Conservation (phyloP, 768 basidiomycete genomes). For the Sarcodon aspratus region DNA sequence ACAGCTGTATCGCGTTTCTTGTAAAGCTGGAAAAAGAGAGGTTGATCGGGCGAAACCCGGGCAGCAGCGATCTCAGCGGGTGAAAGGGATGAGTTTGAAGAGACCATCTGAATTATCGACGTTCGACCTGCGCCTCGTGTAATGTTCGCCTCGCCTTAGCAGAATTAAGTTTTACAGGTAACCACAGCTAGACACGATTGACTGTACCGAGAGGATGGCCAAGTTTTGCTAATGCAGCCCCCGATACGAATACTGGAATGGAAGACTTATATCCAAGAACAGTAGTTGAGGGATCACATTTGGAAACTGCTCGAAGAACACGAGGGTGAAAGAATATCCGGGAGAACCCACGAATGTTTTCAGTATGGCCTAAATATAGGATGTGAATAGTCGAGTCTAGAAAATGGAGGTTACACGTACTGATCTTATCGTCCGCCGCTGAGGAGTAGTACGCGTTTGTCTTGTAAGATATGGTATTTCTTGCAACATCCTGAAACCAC, state of each 20-base stretch:
- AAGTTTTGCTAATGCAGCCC: constrained; percentile 73
- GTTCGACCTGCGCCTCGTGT: constrained; percentile 54
- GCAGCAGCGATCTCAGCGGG: constrained; percentile 49
- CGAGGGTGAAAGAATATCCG: constrained; percentile 84
- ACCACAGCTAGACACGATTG: background rate
- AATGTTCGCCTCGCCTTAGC: constrained; percentile 69
- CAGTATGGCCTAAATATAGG: constrained; percentile 34
- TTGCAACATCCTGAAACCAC: constrained; percentile 48
- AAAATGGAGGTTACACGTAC: constrained; percentile 29
- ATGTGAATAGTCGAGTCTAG: constrained; percentile 5
- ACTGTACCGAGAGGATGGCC: constrained; percentile 71
- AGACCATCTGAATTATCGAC: constrained; percentile 79
- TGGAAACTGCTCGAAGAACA: constrained; percentile 57
- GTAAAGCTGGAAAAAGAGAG: constrained; percentile 79
- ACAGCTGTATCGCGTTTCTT: constrained; percentile 58
- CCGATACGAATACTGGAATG: constrained; percentile 76
- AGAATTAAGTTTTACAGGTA: background rate
- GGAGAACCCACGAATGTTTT: constrained; percentile 73
- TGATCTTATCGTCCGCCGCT: constrained; percentile 74
- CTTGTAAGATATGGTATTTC: constrained; percentile 57
- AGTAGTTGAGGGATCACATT: constrained; percentile 58
- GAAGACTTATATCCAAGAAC: constrained; percentile 62
- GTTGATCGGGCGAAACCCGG: constrained; percentile 39
- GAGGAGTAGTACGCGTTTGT: constrained; percentile 82
- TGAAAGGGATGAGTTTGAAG: constrained; percentile 65